phyloP scores from a whole-genome alignment of 1,284 basidiomycete species.

The Melampsora americana region DNA sequence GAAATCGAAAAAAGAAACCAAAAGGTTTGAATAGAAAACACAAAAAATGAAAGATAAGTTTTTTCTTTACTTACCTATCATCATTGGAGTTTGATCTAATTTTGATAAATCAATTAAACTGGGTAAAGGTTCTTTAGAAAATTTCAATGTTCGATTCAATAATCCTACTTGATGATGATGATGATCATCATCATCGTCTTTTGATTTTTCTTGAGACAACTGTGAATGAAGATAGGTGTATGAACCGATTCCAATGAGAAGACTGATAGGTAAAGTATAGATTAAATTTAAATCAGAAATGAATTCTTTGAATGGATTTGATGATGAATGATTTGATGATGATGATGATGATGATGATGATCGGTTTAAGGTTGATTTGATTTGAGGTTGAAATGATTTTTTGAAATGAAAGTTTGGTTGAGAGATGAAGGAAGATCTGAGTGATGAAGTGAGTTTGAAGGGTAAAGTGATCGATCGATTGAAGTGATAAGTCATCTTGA shows the following conservation, averaged over 20 bases:
- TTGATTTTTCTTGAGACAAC: not conserved
- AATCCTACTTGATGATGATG: too few relatives aligned
- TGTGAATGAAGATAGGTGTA: constrained; percentile 22
- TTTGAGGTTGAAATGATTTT: not conserved
- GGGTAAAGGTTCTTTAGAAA: constrained; percentile 10
- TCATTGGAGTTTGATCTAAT: not conserved
- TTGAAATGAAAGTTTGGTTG: not conserved
- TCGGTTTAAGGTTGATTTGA: not conserved
- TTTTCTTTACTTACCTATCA: constrained; percentile 12
- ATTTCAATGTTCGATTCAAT: not conserved
- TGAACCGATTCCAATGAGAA: constrained; percentile 3
- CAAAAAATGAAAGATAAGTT: not conserved
- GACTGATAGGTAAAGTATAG: constrained; percentile 11
- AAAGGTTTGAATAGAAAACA: too few relatives aligned
- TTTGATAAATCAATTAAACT: constrained; percentile 7
- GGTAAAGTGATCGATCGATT: not conserved
- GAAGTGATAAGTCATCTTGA: too few relatives aligned
- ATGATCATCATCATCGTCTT: too few relatives aligned
- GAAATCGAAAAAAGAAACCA: not conserved
- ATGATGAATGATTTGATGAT: not conserved
- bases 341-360: not conserved
- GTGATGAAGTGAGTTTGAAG: not conserved
- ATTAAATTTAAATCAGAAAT: constrained; percentile 4
- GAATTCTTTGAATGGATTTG: not conserved
- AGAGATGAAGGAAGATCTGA: not conserved